Percentiles rank a stretch among this genome's conserved stretches.
Evolutionary conservation across 2,329 filamentous ascomycete genomes (phyloP).

Genomic region (Talaromyces sp.): DNA sequence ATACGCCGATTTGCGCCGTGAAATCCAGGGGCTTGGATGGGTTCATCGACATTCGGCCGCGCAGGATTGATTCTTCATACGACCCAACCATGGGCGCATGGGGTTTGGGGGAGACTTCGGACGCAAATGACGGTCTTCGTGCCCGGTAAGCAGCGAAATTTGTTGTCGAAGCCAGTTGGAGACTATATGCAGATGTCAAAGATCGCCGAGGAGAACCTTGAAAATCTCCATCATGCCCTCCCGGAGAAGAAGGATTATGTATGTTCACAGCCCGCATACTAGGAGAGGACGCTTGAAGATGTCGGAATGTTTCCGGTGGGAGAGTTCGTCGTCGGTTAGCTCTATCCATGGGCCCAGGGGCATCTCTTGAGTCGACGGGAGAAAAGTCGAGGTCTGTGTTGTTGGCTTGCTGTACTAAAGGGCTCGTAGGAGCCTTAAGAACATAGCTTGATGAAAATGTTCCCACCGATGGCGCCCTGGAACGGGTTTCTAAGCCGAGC

Average conservation of each 20-base stretch:
- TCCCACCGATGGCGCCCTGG: slow-evolving; percentile 63
- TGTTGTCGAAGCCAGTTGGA: slow-evolving; percentile 51
- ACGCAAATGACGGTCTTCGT: slow-evolving; percentile 70
- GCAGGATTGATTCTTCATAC: slow-evolving; percentile 94
- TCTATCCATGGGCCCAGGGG: slow-evolving; percentile 50
- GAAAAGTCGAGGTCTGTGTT: slow-evolving; percentile 75
- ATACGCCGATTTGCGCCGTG: slow-evolving; percentile 89
- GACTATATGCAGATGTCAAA: slow-evolving; percentile 62
- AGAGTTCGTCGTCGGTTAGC: slow-evolving; percentile 71
- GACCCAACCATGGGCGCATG: slow-evolving; percentile 97
- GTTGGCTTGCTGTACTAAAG: slow-evolving; percentile 83
- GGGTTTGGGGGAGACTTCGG: slow-evolving; percentile 75
- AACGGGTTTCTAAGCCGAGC: slow-evolving; percentile 29
- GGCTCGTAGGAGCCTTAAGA: slow-evolving; percentile 87
- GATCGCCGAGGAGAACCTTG: slow-evolving; percentile 74
- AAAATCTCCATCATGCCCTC: slow-evolving; percentile 64
- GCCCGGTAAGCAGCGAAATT: slow-evolving; percentile 42
- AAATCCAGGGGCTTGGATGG: slow-evolving; percentile 93
- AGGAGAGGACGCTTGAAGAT: slow-evolving; percentile 49
- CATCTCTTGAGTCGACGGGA: slow-evolving; percentile 56
- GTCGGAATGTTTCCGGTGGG: slow-evolving; percentile 62
- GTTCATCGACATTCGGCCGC: slow-evolving; percentile 93
- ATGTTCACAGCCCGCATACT: slow-evolving; percentile 44
- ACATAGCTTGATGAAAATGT: slow-evolving; percentile 79
- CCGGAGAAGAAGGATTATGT: slow-evolving; percentile 45